Conservation (phyloP, 2,329 filamentous ascomycete species). For the Sarocladiaceae sp. region DNA sequence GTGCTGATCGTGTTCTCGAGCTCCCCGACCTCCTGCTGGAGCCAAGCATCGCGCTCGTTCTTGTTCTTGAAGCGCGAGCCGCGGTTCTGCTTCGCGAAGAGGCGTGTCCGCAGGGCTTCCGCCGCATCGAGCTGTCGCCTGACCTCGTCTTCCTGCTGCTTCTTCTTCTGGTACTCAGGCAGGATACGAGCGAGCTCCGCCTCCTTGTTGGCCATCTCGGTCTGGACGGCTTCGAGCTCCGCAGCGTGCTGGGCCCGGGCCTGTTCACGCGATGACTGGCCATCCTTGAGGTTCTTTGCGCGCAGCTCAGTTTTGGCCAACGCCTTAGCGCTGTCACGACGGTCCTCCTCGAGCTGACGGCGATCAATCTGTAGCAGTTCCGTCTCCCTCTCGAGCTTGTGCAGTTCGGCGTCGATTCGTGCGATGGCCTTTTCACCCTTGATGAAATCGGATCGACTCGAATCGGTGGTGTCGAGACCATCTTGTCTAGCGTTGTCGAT, state of each 20-base stretch:
- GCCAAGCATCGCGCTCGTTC: slow-evolving; percentile 78
- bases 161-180: slow-evolving; percentile 71
- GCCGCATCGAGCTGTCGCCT: slow-evolving; percentile 71
- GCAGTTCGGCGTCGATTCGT: slow-evolving; percentile 73
- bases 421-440: slow-evolving; percentile 76
- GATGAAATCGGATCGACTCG: slow-evolving; percentile 71
- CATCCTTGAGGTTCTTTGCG: slow-evolving; percentile 77
- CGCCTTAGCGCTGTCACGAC: slow-evolving; percentile 72
- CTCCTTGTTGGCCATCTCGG: slow-evolving; percentile 73
- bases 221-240: slow-evolving; percentile 67
- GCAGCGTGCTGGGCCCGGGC: slow-evolving; percentile 65
- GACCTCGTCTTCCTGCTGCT: slow-evolving; percentile 66
- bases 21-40: slow-evolving; percentile 76
- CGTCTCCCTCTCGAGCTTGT: slow-evolving; percentile 74
- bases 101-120: slow-evolving; percentile 68
- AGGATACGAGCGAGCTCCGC: slow-evolving; percentile 68
- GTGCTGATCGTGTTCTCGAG: slow-evolving; percentile 71
- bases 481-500: slow-evolving; percentile 79
- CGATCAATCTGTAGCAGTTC: slow-evolving; percentile 83
- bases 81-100: slow-evolving; percentile 89
- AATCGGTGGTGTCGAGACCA: slow-evolving; percentile 80
- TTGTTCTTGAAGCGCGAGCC: slow-evolving; percentile 86
- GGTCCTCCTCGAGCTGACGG: slow-evolving; percentile 82
- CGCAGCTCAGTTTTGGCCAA: slow-evolving; percentile 85
- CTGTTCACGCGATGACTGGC: slow-evolving; percentile 73